Conservation (phyloP, 2,329 filamentous ascomycete species). For the Colletotrichum sp. region DNA sequence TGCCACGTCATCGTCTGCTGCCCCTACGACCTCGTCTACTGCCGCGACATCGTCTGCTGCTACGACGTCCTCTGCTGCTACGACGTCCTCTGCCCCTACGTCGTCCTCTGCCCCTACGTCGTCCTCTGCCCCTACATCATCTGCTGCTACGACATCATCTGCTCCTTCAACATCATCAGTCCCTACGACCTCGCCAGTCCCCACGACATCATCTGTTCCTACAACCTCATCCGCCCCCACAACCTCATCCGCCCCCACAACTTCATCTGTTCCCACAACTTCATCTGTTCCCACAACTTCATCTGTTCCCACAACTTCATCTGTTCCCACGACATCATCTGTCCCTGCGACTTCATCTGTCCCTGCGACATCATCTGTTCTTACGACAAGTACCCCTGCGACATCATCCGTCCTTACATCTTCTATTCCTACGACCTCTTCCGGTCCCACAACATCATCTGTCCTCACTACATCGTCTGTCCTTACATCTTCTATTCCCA, state of each 20-base stretch:
- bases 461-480: too few species aligned
- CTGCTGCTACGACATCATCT: too few species aligned
- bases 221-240: not conserved
- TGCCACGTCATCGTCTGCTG: too few species aligned
- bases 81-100: too few species aligned
- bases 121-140: too few species aligned
- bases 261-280: not conserved
- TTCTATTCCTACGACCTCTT: not conserved
- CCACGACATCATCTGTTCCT: not conserved
- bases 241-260: not conserved
- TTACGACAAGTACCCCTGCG: not conserved
- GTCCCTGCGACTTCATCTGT: not conserved
- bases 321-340: not conserved
- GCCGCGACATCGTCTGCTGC: not conserved
- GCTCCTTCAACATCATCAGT: not conserved
- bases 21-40: too few species aligned
- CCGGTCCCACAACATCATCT: not conserved
- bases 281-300: not conserved
- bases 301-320: not conserved
- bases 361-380: not conserved
- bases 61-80: rapidly evolving
- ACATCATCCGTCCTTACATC: not conserved
- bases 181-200: not conserved
- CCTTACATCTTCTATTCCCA: too few species aligned
- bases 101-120: too few species aligned